Conservation (phyloP, 148 eudicot species). For the Diospyros kaki region DNA sequence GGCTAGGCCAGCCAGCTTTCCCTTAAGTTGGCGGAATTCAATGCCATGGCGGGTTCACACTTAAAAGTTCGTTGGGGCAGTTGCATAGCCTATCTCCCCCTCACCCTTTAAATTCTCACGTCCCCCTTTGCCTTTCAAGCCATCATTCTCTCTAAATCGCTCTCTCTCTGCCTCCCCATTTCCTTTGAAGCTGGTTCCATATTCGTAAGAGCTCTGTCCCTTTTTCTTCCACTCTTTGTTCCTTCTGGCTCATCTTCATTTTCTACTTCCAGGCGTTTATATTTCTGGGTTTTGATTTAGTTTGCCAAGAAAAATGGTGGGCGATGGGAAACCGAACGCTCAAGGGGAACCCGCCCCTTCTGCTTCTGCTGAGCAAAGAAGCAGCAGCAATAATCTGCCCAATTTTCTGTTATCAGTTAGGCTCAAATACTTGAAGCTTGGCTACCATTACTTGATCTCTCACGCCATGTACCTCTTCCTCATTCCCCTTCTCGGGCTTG, state of each 20-base stretch:
- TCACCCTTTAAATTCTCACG: no score
- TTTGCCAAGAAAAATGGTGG: conserved; percentile 16
- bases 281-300: background rate
- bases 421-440: conserved; percentile 17
- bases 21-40: no score
- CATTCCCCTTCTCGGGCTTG: conserved; percentile 5
- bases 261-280: background rate
- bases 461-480: conserved; percentile 9
- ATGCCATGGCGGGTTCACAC: conserved; percentile 2
- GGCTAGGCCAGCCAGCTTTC: no score
- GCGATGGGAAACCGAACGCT: background rate
- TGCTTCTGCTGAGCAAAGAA: background rate
- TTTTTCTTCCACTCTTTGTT: background rate
- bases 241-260: background rate
- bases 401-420: conserved; percentile 16
- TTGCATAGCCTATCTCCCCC: conserved; percentile 19
- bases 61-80: conserved; percentile 47
- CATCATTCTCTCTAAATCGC: background rate
- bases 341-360: conserved; percentile 8
- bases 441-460: conserved; percentile 21
- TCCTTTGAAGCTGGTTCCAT: background rate
- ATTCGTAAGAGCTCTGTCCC: background rate
- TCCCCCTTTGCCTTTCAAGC: background rate
- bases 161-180: background rate
- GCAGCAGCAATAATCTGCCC: conserved; percentile 11